Evolutionary conservation across 1,284 basidiomycete species (phyloP).

Genomic region (Coniferiporia weirii): DNA sequence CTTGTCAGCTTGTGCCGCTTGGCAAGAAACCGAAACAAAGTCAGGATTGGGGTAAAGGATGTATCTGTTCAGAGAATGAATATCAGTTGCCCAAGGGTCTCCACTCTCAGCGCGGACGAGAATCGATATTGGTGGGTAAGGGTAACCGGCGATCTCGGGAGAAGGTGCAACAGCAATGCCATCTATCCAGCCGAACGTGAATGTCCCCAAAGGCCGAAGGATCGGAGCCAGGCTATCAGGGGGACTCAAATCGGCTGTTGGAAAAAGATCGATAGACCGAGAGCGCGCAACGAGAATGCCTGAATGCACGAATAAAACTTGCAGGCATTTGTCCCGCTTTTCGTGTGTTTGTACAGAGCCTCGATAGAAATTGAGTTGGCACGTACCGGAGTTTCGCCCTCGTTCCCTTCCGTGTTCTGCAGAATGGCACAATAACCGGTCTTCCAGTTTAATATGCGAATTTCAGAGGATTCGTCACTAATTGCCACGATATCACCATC

Average conservation of each 20-base stretch:
- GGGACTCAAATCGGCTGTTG: conserved; percentile 32
- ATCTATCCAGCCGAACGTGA: conserved; percentile 63
- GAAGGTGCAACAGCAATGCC: conserved; percentile 33
- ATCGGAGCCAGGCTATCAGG: conserved; percentile 15
- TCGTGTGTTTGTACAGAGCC: not conserved
- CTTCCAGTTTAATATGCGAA: conserved; percentile 49
- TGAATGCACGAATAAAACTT: conserved; percentile 43
- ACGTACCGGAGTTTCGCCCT: conserved; percentile 23
- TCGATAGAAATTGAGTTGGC: conserved; percentile 11
- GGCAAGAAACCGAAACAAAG: not conserved
- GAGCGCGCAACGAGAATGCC: conserved; percentile 52
- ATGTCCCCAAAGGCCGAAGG: conserved; percentile 33
- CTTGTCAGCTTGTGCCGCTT: not conserved
- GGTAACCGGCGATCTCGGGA: conserved; percentile 11
- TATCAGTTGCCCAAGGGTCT: conserved; percentile 51
- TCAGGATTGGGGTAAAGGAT: conserved; percentile 15
- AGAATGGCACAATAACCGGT: conserved; percentile 41
- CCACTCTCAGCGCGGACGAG: conserved; percentile 51
- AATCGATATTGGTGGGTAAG: conserved; percentile 36
- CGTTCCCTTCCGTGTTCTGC: conserved; percentile 30
- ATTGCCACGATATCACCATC: conserved; percentile 46
- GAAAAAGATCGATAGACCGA: conserved; percentile 51
- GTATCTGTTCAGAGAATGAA: conserved; percentile 45
- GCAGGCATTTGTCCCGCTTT: conserved; percentile 43
- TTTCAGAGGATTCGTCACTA: conserved; percentile 45